These are phyloP conservation scores for Calonectria fujianensis DNA, from an alignment of 2,329 filamentous ascomycete genomes.

Conservation along the genomic window DNA sequence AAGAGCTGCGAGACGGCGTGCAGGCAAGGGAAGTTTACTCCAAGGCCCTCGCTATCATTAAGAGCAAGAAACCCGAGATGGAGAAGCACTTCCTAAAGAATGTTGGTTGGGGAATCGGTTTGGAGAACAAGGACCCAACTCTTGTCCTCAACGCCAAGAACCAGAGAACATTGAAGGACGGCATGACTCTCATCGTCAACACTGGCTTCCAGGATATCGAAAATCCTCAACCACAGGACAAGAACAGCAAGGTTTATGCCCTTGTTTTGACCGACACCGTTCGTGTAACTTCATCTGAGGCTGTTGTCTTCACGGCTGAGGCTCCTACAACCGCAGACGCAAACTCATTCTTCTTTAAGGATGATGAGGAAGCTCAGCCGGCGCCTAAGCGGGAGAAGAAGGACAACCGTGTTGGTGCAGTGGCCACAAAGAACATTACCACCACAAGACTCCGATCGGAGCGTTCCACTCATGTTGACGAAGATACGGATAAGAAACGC, in stretches of 20 bases:
- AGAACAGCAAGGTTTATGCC: slow-evolving; percentile 91
- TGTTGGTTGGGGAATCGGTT: slow-evolving; percentile 92
- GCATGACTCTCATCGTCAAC: slow-evolving; percentile 95
- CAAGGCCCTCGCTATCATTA: slow-evolving; percentile 88
- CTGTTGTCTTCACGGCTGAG: slow-evolving; percentile 94
- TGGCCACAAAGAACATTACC: slow-evolving; percentile 96
- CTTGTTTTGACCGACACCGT: slow-evolving; percentile 95
- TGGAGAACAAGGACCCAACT: slow-evolving; percentile 90
- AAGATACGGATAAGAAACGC: slow-evolving; percentile 90
- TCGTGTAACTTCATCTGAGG: slow-evolving; percentile 86
- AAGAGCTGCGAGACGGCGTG: slow-evolving; percentile 91
- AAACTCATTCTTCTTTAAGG: slow-evolving; percentile 98
- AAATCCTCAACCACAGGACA: slow-evolving; percentile 90
- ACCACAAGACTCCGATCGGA: slow-evolving; percentile 94
- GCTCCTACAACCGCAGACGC: slow-evolving; percentile 93
- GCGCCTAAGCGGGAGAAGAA: slow-evolving; percentile 94
- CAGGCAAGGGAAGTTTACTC: slow-evolving; percentile 92
- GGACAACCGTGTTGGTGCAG: slow-evolving; percentile 86
- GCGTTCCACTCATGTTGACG: slow-evolving; percentile 89
- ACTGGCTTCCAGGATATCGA: slow-evolving; percentile 93
- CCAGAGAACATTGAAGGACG: slow-evolving; percentile 87
- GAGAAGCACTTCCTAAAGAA: slow-evolving; percentile 97
- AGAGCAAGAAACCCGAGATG: slow-evolving; percentile 93
- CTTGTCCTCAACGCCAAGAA: slow-evolving; percentile 93
- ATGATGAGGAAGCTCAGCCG: slow-evolving; percentile 91